Base-by-base conservation (phyloP, 208 protist species). In the Leptomonas pyrrhocoris region DNA sequence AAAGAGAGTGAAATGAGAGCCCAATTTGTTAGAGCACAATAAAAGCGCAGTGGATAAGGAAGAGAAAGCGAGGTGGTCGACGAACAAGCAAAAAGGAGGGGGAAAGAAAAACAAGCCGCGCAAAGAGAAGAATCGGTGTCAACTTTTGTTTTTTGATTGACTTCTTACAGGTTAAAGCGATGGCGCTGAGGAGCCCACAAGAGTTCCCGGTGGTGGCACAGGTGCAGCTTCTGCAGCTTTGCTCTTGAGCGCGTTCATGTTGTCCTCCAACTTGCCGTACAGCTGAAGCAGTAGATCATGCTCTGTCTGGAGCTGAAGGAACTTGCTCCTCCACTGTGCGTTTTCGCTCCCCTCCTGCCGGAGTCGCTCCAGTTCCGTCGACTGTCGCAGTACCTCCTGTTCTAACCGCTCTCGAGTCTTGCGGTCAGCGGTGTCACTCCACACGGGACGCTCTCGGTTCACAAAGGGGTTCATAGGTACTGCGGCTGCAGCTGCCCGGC, bases 241-340 rank as follows among this genome's bases (percentile, higher is more conserved):
- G 31, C 30, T 36, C 34, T 40, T 74, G 62, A 71, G 28, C 69
- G 48, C 40, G 49, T 30, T 51, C 38, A 87, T 42, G 19, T 86
- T 71, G n/a, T 95, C 86, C 73, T 90, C 83, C 48, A 89, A 50
- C 68, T 96, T 69, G 0, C 91, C 91, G 70, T 93, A 93, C 62
- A 96, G 81, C 59, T 94, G 87, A 43, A 96, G 74, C 13, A 96
- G 68, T 48, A 92, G 34, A 66, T 93, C 87, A 64, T 94, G 71
- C 62, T 90, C 68, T 34, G 58, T 28, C 31, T 80, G 75, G 8
- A 96, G 78, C n/a, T 55, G 73, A 40, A 73, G 18, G 8, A 85
- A 56, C 42, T 73, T 74, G 30, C 25, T 36, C 38, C 81, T 77
- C 53, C 75, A 67, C 25, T 79, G 67, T 16, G 53, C 58, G 28